Conservation (phyloP, 495 filamentous ascomycete species). For the Clavariopsis aquatica region DNA sequence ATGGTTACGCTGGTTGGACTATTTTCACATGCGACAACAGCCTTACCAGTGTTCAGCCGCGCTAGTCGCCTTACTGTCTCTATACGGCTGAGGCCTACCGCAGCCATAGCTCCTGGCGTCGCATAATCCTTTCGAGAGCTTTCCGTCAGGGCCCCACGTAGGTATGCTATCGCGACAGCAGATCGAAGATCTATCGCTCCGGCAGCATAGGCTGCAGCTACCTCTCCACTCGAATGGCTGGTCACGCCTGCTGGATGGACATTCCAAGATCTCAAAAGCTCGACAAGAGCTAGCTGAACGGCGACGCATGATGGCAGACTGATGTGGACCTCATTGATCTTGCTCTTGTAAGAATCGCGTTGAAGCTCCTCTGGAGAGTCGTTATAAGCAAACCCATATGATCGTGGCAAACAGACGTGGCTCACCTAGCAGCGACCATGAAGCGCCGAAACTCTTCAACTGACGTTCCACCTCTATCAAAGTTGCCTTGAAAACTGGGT, state of each 20-base stretch:
- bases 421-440: conserved; percentile 9
- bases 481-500: conserved; percentile 28
- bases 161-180: conserved; percentile 50
- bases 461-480: neutral
- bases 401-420: conserved; percentile 39
- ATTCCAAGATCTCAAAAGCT: conserved; percentile 25
- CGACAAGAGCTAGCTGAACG: conserved; percentile 34
- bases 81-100: conserved; percentile 6
- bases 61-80: neutral
- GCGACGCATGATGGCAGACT: conserved; percentile 42
- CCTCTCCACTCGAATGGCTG: conserved; percentile 31
- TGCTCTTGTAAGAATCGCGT: neutral
- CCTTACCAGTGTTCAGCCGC: neutral
- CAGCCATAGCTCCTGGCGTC: conserved; percentile 29
- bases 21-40: conserved; percentile 16
- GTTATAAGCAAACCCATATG: no score
- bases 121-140: no score
- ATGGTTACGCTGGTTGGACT: conserved; percentile 22
- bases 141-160: conserved; percentile 37
- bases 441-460: conserved; percentile 1
- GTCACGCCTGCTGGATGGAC: conserved; percentile 7
- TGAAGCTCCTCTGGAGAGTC: conserved; percentile 10
- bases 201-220: conserved; percentile 24
- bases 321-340: neutral
- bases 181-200: conserved; percentile 35